Conservation (phyloP, 257 asterid genomes). For the Fraxinus cuspidata region DNA sequence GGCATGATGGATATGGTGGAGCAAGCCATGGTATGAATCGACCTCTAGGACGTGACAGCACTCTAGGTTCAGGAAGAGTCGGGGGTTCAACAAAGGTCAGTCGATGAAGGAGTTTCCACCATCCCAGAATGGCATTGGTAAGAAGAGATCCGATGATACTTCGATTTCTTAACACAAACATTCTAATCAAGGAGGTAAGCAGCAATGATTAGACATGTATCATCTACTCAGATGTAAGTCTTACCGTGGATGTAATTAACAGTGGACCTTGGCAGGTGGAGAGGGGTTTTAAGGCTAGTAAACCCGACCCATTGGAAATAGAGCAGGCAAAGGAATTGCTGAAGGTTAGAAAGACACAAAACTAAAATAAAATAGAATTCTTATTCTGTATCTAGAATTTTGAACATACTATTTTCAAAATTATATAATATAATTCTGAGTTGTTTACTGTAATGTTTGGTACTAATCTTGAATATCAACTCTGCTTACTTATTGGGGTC, state of each 20-base stretch:
- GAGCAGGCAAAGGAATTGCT: conserved; percentile 65
- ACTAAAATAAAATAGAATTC: background rate
- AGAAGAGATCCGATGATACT: conserved; percentile 45
- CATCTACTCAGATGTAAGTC: background rate
- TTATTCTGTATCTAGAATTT: background rate
- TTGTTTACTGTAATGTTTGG: background rate
- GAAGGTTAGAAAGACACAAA: conserved; percentile 34
- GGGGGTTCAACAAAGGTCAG: conserved; percentile 46
- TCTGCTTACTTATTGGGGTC: background rate
- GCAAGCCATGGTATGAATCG: conserved; percentile 40
- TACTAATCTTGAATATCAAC: background rate
- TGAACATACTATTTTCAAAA: background rate
- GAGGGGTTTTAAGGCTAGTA: conserved; percentile 50
- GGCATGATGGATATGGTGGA: conserved; percentile 44
- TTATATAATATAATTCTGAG: background rate
- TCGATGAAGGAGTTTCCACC: conserved; percentile 50
- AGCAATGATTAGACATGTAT: background rate
- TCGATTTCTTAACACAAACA: conserved; percentile 62
- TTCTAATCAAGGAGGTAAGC: conserved; percentile 61
- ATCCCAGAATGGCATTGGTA: conserved; percentile 54
- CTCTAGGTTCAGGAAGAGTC: conserved; percentile 57
- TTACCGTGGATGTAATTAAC: background rate
- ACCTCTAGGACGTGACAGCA: conserved; percentile 37
- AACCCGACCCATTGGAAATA: conserved; percentile 54
- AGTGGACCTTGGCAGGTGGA: conserved; percentile 52